These are phyloP conservation scores for Botryosphaeria agaves DNA, from an alignment of 2,329 filamentous ascomycete species.

Conservation along the genomic window DNA sequence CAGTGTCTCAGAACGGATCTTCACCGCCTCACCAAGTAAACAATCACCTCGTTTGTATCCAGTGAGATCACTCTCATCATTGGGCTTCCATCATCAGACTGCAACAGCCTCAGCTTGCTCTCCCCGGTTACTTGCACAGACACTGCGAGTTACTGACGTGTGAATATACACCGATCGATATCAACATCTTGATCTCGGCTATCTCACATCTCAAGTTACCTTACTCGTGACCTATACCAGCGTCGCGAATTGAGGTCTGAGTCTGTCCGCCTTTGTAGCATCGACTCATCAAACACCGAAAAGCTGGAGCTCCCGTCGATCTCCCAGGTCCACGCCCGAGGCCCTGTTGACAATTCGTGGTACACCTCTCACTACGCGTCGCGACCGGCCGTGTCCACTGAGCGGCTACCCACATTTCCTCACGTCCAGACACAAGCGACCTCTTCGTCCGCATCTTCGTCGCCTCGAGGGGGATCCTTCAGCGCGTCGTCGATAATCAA, in stretches of 20 bases:
- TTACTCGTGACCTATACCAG: too few species aligned
- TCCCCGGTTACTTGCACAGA: neutral
- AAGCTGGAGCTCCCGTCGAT: slow-evolving; percentile 90
- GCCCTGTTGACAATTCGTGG: slow-evolving; percentile 51
- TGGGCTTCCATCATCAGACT: too few species aligned
- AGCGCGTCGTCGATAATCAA: slow-evolving; percentile 37
- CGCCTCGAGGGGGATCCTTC: slow-evolving; percentile 61
- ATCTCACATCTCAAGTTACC: neutral
- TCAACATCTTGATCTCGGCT: neutral
- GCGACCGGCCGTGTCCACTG: slow-evolving; percentile 50
- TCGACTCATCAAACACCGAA: slow-evolving; percentile 35
- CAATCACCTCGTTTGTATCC: too few species aligned
- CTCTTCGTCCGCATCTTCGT: slow-evolving; percentile 54
- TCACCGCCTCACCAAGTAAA: too few species aligned
- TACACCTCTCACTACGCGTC: slow-evolving; percentile 51
- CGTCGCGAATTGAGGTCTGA: too few species aligned
- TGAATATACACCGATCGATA: too few species aligned
- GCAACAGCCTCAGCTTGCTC: too few species aligned
- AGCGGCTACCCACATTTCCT: slow-evolving; percentile 55
- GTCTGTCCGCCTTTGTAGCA: too few species aligned
- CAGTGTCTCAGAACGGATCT: too few species aligned
- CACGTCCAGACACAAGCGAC: slow-evolving; percentile 45
- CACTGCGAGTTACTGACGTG: neutral
- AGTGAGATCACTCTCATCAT: too few species aligned
- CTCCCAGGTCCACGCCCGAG: slow-evolving; percentile 67